Evolutionary conservation across 805 yeast species (phyloP).

Genomic region (Citeromyces matritensis): DNA sequence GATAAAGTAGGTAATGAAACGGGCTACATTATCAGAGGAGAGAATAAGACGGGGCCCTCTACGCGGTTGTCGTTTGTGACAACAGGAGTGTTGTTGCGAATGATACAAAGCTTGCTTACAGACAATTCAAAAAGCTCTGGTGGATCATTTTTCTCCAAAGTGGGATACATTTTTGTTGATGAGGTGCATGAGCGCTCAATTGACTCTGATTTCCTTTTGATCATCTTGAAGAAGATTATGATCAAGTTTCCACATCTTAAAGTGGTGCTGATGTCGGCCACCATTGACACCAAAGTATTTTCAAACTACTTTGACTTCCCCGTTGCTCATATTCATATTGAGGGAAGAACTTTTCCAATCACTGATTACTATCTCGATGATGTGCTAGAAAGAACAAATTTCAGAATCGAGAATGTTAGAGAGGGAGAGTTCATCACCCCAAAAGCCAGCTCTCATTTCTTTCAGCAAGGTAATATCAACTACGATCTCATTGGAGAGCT

Average conservation of each 20-base stretch:
- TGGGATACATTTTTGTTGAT: conserved; percentile 71
- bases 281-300: conserved; percentile 63
- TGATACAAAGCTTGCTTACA: conserved; percentile 44
- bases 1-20: conserved; percentile 55
- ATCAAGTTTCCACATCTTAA: conserved; percentile 37
- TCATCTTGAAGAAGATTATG: conserved; percentile 53
- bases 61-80: conserved; percentile 84
- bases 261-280: conserved; percentile 85
- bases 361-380: conserved; percentile 60
- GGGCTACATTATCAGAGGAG: conserved; percentile 88
- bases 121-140: conserved; percentile 10
- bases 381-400: conserved; percentile 28
- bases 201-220: conserved; percentile 75
- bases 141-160: conserved; percentile 24
- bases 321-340: conserved; percentile 63
- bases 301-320: conserved; percentile 42
- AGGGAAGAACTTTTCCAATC: conserved; percentile 91
- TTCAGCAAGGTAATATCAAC: conserved; percentile 54
- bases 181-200: conserved; percentile 96
- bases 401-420: conserved; percentile 21
- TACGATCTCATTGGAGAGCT: conserved; percentile 54
- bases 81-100: conserved; percentile 80
- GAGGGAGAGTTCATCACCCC: conserved; percentile 29
- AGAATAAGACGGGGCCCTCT: conserved; percentile 39
- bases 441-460: conserved; percentile 49